Evolutionary conservation across 345 rosid species (phyloP).

Genomic region (Erysimum cheiranthoides): DNA sequence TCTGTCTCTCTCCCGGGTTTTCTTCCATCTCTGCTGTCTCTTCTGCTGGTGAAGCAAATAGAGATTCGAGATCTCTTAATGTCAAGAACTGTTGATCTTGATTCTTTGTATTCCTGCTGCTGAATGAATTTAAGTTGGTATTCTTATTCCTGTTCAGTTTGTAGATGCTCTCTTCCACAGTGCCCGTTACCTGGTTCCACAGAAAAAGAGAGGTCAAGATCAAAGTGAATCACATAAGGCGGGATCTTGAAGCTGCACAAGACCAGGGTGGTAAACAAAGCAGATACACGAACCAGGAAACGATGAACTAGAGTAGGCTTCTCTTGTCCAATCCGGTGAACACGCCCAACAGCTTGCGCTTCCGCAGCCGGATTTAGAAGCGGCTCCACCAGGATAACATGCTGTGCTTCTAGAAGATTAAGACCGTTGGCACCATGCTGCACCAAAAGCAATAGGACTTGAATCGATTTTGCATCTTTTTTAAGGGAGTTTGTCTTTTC

Average conservation of each 20-base stretch:
- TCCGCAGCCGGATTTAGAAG: conserved; percentile 95
- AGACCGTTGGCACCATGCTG: conserved; percentile 99
- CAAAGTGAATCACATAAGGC: conserved; percentile 20
- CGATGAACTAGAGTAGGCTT: conserved; percentile 85
- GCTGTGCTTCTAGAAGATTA: conserved; percentile 94
- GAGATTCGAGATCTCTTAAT: conserved; percentile 78
- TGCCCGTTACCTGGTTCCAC: conserved; percentile 64
- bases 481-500: conserved; percentile 38
- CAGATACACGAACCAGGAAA: conserved; percentile 64
- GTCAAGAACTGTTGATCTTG: conserved; percentile 86
- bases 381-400: conserved; percentile 93
- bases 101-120: conserved; percentile 85
- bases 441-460: conserved; percentile 81
- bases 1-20: conserved; percentile 50
- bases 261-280: background rate
- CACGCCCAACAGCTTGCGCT: conserved; percentile 95
- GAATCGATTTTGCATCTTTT: conserved; percentile 54
- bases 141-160: conserved; percentile 84
- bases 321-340: conserved; percentile 92
- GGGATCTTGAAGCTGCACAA: background rate
- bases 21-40: conserved; percentile 50
- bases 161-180: conserved; percentile 93
- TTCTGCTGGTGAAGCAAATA: conserved; percentile 59
- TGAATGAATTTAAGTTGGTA: conserved; percentile 59
- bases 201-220: conserved; percentile 26